These are phyloP conservation scores for Lentinula novae-zelandiae DNA, from an alignment of 1,284 basidiomycete genomes.

Conservation along the genomic window DNA sequence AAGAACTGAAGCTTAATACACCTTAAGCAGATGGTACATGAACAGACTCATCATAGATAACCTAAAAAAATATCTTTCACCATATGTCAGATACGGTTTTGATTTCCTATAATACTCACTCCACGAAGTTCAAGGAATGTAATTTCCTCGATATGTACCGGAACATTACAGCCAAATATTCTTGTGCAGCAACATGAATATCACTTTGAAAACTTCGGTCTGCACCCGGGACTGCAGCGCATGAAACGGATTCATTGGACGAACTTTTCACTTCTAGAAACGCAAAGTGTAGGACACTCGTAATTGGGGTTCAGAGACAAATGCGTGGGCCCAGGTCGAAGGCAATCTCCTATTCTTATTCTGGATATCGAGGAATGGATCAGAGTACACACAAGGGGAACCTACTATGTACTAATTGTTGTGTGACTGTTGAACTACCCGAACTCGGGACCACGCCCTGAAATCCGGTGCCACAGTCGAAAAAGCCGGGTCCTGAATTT, in stretches of 20 bases:
- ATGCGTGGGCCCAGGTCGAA: not conserved
- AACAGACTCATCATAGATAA: too few species aligned
- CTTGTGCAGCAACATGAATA: not conserved
- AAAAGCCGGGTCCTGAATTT: not conserved
- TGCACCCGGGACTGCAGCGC: not conserved
- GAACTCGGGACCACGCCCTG: not conserved
- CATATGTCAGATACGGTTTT: not conserved
- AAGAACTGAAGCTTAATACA: too few species aligned
- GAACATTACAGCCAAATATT: not conserved
- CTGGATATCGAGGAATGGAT: not conserved
- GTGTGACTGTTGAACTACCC: not conserved
- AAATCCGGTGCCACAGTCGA: constrained; percentile 6
- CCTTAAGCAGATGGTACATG: too few species aligned
- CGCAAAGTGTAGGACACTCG: not conserved
- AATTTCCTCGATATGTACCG: not conserved
- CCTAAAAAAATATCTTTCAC: not conserved
- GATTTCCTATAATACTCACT: not conserved
- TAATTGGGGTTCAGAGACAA: not conserved
- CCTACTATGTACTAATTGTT: not conserved
- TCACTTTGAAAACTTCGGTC: not conserved
- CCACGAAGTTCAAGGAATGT: not conserved
- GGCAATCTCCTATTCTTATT: not conserved
- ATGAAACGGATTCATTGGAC: not conserved
- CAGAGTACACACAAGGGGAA: not conserved
- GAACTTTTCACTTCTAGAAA: not conserved